A percentile compares a stretch with the other conserved stretches of the same genome.
Conservation (phyloP, 805 yeast species). For the Candida manassasensis region DNA sequence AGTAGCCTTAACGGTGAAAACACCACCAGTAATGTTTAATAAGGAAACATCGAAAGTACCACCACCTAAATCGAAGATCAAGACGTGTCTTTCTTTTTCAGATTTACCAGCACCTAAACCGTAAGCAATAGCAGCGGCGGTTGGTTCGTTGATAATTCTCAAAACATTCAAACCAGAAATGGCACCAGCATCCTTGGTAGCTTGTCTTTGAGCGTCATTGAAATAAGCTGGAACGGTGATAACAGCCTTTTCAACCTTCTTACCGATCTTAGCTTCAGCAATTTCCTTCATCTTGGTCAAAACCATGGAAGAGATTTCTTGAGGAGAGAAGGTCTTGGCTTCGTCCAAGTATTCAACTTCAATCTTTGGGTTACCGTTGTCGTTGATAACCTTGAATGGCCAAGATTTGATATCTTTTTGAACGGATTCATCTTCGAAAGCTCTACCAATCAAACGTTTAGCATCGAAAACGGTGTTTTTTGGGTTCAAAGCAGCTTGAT, state of each 20-base stretch:
- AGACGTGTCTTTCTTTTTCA: slow-evolving; percentile 59
- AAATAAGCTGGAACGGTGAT: slow-evolving; percentile 48
- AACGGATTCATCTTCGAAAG: slow-evolving; percentile 54
- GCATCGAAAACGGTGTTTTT: slow-evolving; percentile 47
- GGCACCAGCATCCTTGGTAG: slow-evolving; percentile 50
- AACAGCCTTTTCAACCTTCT: slow-evolving; percentile 56
- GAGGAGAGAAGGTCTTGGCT: slow-evolving; percentile 44
- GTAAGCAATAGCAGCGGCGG: slow-evolving; percentile 97
- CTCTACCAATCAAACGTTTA: slow-evolving; percentile 57
- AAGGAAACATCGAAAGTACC: slow-evolving; percentile 97
- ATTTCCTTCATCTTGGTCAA: slow-evolving; percentile 55
- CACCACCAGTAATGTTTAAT: slow-evolving; percentile 90
- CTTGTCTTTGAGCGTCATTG: slow-evolving; percentile 49
- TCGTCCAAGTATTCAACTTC: slow-evolving; percentile 46
- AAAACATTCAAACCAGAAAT: slow-evolving; percentile 47
- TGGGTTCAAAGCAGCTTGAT: slow-evolving; percentile 49
- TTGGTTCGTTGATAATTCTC: slow-evolving; percentile 50
- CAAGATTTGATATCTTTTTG: slow-evolving; percentile 50
- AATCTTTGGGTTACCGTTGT: slow-evolving; percentile 43
- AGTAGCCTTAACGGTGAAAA: slow-evolving; percentile 93
- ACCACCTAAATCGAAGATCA: slow-evolving; percentile 95
- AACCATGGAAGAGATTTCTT: slow-evolving; percentile 47
- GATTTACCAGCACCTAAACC: slow-evolving; percentile 77
- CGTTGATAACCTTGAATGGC: slow-evolving; percentile 44
- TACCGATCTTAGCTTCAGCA: slow-evolving; percentile 88